Evolutionary conservation across 2,329 filamentous ascomycete species (phyloP).

Genomic region (Aspergillus melleus): DNA sequence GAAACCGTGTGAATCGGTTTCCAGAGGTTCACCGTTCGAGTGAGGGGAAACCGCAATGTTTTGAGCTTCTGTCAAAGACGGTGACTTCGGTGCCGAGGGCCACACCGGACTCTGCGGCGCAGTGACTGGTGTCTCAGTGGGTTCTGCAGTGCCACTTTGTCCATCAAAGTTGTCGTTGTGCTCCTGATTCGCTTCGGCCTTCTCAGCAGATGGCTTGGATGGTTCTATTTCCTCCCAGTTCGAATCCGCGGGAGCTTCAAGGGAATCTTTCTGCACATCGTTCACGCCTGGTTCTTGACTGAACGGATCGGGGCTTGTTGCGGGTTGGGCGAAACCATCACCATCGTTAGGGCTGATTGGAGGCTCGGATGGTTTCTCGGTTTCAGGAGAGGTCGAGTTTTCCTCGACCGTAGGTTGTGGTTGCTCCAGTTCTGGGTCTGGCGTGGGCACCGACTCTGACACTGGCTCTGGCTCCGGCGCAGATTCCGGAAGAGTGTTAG

Average conservation of each 20-base stretch:
- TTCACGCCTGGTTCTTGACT: conserved; percentile 20
- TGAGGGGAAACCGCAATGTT: conserved; percentile 27
- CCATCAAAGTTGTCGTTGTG: conserved; percentile 7
- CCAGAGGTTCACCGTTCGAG: conserved; percentile 15
- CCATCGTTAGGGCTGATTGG: conserved; percentile 13
- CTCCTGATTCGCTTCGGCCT: conserved; percentile 10
- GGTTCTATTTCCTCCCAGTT: conserved; percentile 12
- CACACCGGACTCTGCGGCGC: conserved; percentile 25
- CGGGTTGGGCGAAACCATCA: conserved; percentile 9
- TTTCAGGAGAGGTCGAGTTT: conserved; percentile 14
- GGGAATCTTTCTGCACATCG: conserved; percentile 17
- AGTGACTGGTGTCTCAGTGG: conserved; percentile 21
- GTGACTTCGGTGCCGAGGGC: conserved; percentile 27
- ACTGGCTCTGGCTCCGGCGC: conserved; percentile 9
- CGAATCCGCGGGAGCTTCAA: conserved; percentile 13
- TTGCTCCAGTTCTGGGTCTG: conserved; percentile 19
- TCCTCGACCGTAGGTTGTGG: conserved; percentile 18
- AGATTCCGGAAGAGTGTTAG: conserved; percentile 4
- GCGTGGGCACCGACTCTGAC: conserved; percentile 10
- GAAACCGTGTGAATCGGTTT: conserved; percentile 15
- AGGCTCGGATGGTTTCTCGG: conserved; percentile 11
- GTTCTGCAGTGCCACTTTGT: conserved; percentile 11
- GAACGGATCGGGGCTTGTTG: conserved; percentile 12
- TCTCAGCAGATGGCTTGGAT: conserved; percentile 12
- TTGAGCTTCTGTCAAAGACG: conserved; percentile 31